Conservation (phyloP, 2,329 filamentous ascomycete genomes). For the Coniochaeta sp. region DNA sequence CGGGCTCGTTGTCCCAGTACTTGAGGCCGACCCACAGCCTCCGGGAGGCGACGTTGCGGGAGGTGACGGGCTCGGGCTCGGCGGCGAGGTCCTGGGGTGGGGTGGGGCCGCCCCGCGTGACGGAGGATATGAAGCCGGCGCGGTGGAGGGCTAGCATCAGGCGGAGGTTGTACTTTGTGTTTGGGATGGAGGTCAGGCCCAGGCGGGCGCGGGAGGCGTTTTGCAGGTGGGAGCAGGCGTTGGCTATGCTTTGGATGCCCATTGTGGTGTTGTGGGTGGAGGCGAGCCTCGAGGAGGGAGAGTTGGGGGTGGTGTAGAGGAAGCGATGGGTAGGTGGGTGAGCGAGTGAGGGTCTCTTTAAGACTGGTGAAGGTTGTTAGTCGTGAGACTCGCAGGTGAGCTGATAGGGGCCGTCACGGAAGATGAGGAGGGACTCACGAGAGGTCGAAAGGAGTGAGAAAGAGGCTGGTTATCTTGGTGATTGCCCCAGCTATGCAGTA, state of each 20-base stretch:
- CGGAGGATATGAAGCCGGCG: constrained; percentile 71
- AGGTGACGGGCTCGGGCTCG: constrained; percentile 52
- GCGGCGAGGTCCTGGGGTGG: constrained; percentile 26
- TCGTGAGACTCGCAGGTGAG: neutral
- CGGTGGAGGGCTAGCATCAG: constrained; percentile 73
- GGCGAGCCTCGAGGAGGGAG: neutral
- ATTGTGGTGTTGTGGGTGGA: constrained; percentile 14
- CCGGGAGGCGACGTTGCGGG: constrained; percentile 63
- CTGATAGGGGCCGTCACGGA: neutral
- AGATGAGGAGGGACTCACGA: too few relatives aligned
- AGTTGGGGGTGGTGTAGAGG: too few relatives aligned
- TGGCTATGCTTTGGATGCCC: constrained; percentile 60
- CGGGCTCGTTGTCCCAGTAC: constrained; percentile 78
- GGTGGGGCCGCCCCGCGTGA: constrained; percentile 61
- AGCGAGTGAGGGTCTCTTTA: too few relatives aligned
- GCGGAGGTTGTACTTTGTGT: constrained; percentile 71
- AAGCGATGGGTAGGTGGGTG: neutral
- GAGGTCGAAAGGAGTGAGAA: neutral
- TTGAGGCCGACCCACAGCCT: constrained; percentile 86
- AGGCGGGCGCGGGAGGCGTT: constrained; percentile 82
- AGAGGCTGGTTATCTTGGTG: neutral
- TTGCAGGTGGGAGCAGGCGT: constrained; percentile 85
- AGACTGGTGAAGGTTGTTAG: neutral
- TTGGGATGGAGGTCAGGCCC: constrained; percentile 74
- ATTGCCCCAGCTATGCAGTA: neutral